Evolutionary conservation across 2,329 filamentous ascomycete species (phyloP).

Genomic region (Lecanicillium sp.): DNA sequence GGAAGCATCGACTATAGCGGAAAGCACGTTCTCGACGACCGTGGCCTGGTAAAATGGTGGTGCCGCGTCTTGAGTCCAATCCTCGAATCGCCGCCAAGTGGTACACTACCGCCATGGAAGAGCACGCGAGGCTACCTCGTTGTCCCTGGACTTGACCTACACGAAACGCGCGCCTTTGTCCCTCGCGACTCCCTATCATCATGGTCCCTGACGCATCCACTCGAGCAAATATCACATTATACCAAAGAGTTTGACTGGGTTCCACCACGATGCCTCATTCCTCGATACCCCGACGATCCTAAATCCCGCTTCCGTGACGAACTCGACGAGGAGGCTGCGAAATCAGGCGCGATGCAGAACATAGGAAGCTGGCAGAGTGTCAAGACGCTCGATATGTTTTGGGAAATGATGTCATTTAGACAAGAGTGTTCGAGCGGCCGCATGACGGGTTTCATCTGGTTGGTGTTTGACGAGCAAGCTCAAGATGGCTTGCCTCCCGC

Average conservation of each 20-base stretch:
- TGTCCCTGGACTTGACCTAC: constrained; percentile 76
- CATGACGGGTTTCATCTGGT: constrained; percentile 90
- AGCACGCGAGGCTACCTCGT: constrained; percentile 69
- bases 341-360: constrained; percentile 43
- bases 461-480: constrained; percentile 60
- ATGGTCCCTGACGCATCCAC: constrained; percentile 64
- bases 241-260: constrained; percentile 49
- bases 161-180: constrained; percentile 72
- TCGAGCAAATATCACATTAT: constrained; percentile 57
- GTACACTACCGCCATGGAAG: constrained; percentile 28
- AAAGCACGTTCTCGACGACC: constrained; percentile 89
- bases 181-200: constrained; percentile 48
- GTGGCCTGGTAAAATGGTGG: constrained; percentile 93
- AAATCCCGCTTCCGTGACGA: constrained; percentile 86
- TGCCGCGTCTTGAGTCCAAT: constrained; percentile 77
- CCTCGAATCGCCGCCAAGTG: constrained; percentile 37
- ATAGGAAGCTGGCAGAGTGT: constrained; percentile 75
- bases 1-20: constrained; percentile 75
- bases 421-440: constrained; percentile 93
- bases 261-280: constrained; percentile 76
- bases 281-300: constrained; percentile 88
- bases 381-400: constrained; percentile 80
- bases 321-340: constrained; percentile 72
- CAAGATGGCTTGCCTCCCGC: constrained; percentile 12
- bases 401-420: constrained; percentile 96